A percentile compares a stretch with the other conserved stretches of the same genome.
Evolutionary conservation across 495 filamentous ascomycete species (phyloP).

Genomic region (Neurospora sp.): DNA sequence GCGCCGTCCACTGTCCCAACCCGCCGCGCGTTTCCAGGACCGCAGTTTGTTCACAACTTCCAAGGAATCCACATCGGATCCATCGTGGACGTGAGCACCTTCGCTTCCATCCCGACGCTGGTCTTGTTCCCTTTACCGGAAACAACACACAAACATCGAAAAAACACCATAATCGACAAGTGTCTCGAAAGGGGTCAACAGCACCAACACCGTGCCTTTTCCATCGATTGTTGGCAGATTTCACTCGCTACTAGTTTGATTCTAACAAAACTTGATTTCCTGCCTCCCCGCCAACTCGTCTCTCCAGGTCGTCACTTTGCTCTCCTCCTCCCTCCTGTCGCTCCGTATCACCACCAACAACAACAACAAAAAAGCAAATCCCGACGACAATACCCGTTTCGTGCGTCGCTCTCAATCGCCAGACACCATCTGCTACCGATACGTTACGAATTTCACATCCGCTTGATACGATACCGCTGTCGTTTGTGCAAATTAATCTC

Average conservation of each 20-base stretch:
- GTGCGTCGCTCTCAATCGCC: background rate
- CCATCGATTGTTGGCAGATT: background rate
- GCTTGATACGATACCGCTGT: background rate
- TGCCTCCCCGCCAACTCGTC: background rate
- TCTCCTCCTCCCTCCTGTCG: background rate
- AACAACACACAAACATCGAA: background rate
- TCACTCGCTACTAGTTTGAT: background rate
- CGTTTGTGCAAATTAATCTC: background rate
- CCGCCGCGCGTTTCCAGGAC: background rate
- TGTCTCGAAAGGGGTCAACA: background rate
- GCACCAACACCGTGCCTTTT: background rate
- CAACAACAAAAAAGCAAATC: background rate
- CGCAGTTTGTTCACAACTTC: background rate
- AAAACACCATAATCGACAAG: background rate
- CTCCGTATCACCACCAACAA: background rate
- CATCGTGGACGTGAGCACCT: background rate
- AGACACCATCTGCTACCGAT: background rate
- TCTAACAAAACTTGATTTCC: background rate
- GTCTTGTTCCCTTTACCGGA: background rate
- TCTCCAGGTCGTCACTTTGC: background rate
- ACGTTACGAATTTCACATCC: background rate
- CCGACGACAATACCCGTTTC: background rate
- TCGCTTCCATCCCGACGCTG: background rate
- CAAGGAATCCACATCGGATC: background rate
- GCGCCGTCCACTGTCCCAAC: background rate